Base-by-base conservation (phyloP, 352 stramenopile species). In the Aphanomyces cochlioides region DNA sequence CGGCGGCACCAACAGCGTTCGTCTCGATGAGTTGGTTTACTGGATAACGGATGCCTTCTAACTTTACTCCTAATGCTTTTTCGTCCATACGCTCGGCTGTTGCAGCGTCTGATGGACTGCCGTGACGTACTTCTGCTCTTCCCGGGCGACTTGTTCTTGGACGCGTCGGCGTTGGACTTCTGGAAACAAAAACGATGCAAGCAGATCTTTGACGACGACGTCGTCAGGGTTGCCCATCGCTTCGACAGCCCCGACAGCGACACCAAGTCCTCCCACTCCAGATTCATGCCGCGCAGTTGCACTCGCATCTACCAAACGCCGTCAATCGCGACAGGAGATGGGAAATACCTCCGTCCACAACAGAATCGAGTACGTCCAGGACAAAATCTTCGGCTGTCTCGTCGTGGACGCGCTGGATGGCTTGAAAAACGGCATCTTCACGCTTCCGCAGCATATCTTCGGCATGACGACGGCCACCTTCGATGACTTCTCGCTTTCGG, bases 391-490 rank as follows among this genome's bases (percentile, higher is more conserved):
- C 69, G 17, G 84, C 82, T 5, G 89, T 96, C 66, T 90, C 88
- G 19, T 90, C 79, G 64, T 96, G 85, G 48, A 95, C 83, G 41
- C 78, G 78, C 78, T 87, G 81, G 39, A 96, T 81, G 48, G 79
- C 79, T 34, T 77, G 77, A 67, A 84, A 96, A 4, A 95, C 87
- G 39, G 92, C 85, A 70, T 96, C 89, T 56, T 96, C 82, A 17
- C 88, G 87, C 40, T 80, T 77, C n/a, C 89, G 82, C 48, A 92
- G 65, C 15, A 92, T 57, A 43, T 96, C 89, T 69, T 97, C 91
- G 19, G 87, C 86, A 72, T 97, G 90, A 7, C 91, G 84, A 8
- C 83, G 81, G 0, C 90, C 90, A 12, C 85, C 90, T 78, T 97
- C 90, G 66, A 93, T 81, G 34, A 92, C 81, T 69, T 97, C 91